phyloP scores from a whole-genome alignment of 805 yeast species.

The Hanseniaspora lachancei region DNA sequence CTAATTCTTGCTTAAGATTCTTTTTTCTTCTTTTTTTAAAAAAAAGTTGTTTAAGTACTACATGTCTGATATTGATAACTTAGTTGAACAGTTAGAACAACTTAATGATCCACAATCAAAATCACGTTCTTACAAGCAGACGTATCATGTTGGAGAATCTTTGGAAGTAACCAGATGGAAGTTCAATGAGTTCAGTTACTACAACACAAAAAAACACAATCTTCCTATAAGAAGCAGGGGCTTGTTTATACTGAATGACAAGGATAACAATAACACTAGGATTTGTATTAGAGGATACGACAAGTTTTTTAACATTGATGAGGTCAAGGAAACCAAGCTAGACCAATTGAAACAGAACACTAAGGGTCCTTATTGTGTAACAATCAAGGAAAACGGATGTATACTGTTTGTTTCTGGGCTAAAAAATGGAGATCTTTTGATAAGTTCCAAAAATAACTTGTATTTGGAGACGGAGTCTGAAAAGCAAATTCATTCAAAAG shows the following conservation, averaged over 20 bases:
- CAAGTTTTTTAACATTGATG: conserved; percentile 78
- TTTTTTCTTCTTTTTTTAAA: no score
- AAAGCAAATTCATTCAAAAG: neutral
- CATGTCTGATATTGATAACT: conserved; percentile 5
- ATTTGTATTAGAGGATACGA: conserved; percentile 83
- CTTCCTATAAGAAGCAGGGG: conserved; percentile 79
- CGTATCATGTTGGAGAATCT: conserved; percentile 13
- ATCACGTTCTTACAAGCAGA: conserved; percentile 19
- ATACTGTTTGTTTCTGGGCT: conserved; percentile 72
- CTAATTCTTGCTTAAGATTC: no score
- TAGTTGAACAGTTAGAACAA: neutral
- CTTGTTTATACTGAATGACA: conserved; percentile 42
- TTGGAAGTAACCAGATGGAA: conserved; percentile 47
- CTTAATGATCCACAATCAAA: neutral
- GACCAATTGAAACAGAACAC: conserved; percentile 35
- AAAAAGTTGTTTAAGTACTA: no score
- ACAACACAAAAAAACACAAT: conserved; percentile 32
- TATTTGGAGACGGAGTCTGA: conserved; percentile 42
- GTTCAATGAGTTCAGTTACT: conserved; percentile 83
- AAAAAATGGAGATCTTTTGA: conserved; percentile 61
- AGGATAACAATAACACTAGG: conserved; percentile 21
- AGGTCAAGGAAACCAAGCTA: conserved; percentile 42
- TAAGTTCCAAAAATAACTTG: conserved; percentile 83
- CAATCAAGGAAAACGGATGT: conserved; percentile 89
- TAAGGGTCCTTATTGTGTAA: conserved; percentile 63